Evolutionary conservation across 768 basidiomycete species (phyloP).

Genomic region (Mycena amicta): DNA sequence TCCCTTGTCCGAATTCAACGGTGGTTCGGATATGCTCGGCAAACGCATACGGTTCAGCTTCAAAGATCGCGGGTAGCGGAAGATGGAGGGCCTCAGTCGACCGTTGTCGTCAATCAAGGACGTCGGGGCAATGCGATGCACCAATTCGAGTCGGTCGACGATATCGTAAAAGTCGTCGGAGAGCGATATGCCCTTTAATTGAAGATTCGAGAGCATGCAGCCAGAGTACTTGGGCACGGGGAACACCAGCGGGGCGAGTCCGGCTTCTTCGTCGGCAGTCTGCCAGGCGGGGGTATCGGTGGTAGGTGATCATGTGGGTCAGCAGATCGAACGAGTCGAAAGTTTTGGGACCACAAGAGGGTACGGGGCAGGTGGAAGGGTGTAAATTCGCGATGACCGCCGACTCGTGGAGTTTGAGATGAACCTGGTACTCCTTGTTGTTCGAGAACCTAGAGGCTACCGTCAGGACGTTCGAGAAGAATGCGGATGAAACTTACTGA

Average conservation of each 20-base stretch:
- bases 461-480: not conserved
- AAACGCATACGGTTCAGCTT: not conserved
- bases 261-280: not conserved
- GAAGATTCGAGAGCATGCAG: not conserved
- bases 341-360: conserved; percentile 2
- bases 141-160: not conserved
- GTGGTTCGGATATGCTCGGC: not conserved
- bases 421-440: not conserved
- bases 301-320: not conserved
- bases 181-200: not conserved
- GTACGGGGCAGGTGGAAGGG: not conserved
- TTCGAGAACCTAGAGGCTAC: not conserved
- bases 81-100: not conserved
- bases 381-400: not conserved
- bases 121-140: not conserved
- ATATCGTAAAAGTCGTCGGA: not conserved
- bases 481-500: not conserved
- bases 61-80: not conserved
- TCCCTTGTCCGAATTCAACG: not conserved
- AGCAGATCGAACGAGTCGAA: conserved; percentile 5
- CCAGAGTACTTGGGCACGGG: not conserved
- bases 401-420: not conserved
- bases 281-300: not conserved
- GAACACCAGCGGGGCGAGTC: not conserved
- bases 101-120: not conserved